Evolutionary conservation across 371 early-diverging fungal genomes (phyloP), one percentile per base, ranked within the genome.

Genomic region (Mucor sp.): DNA sequence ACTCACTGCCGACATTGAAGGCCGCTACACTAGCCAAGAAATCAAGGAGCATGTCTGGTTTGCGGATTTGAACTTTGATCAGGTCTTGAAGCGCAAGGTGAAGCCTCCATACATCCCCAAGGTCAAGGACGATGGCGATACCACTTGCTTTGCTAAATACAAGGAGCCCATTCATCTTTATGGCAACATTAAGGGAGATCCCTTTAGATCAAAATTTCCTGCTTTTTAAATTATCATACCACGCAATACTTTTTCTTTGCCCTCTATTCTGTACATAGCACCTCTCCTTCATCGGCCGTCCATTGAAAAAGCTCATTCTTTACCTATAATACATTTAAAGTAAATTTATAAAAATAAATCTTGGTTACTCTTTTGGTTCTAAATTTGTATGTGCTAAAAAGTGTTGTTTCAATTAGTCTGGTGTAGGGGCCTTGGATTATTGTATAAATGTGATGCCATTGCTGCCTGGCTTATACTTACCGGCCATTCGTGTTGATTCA

Each of bases 11-110:
- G 97, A 98, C 72, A 77, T 95, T 56, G 88, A 91, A 30, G 89
- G 93, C 62, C 90, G 99, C 23, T 95, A 90, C 69, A 97, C 95
- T 4, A 89, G 91, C 23, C 78, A 86, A 12, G 96, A 96, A 72
- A 97, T 99, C 80, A 96, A 94, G 83, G 72, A 82, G 55, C 99
- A 99, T 81, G 87, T 89, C 44, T 99, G 99, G 96, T 99, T 99
- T 74, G 87, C 85, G 5, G 95, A 91, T 25, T 86, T 97, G n/a
- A 94, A 97, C 69, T 99, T 97, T 94, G 85, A 90, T 57, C 85
- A 85, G 61, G 82, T 97, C 48, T 74, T 82, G 30, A 83, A 85
- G 25, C 80, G 90, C 43, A 85, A 94, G 72, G 85, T 94, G 44
- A 86, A 89, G 48, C 93, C 99, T n/a, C 99, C 99, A 7, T 93